phyloP scores from a whole-genome alignment of 2,329 filamentous ascomycete species.

The Penicillium sp. region DNA sequence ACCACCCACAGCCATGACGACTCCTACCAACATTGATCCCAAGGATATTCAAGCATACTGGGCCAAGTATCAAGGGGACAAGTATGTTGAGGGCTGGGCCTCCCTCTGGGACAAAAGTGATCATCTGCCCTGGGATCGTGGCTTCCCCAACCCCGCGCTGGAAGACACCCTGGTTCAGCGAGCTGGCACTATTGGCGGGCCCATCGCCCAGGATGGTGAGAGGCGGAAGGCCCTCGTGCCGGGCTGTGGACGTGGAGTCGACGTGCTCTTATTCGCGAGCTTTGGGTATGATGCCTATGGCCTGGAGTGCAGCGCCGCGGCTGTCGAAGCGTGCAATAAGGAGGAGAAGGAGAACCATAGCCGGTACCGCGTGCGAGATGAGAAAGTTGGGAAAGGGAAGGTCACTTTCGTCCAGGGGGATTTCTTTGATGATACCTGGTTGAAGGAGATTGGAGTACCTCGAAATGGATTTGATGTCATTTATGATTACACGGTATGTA shows the following conservation, averaged over 20 bases:
- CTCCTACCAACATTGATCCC: conserved; percentile 25
- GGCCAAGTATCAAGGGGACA: conserved; percentile 45
- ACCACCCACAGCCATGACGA: conserved; percentile 21
- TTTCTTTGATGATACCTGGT: conserved; percentile 54
- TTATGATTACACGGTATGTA: conserved; percentile 66
- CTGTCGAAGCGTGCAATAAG: conserved; percentile 47
- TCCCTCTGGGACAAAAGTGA: conserved; percentile 61
- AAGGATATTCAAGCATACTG: conserved; percentile 49
- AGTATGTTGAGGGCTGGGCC: conserved; percentile 59
- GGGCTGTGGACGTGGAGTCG: conserved; percentile 82
- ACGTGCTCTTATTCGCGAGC: conserved; percentile 75
- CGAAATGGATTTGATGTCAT: conserved; percentile 56
- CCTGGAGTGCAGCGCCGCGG: conserved; percentile 68
- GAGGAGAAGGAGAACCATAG: conserved; percentile 41
- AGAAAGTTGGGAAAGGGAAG: conserved; percentile 44
- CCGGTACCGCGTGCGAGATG: conserved; percentile 45
- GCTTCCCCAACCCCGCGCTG: conserved; percentile 63
- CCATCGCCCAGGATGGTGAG: conserved; percentile 34
- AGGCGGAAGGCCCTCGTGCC: conserved; percentile 72
- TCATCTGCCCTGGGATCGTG: conserved; percentile 65
- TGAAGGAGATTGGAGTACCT: conserved; percentile 40
- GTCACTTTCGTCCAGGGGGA: conserved; percentile 52
- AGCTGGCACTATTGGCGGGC: conserved; percentile 45
- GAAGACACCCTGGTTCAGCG: conserved; percentile 58
- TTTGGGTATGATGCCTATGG: conserved; percentile 80